A percentile compares a stretch with the other conserved stretches of the same genome.
Conservation (phyloP, 225 moss, liverwort and hornwort genomes). For the Pseudoscleropodium purum region DNA sequence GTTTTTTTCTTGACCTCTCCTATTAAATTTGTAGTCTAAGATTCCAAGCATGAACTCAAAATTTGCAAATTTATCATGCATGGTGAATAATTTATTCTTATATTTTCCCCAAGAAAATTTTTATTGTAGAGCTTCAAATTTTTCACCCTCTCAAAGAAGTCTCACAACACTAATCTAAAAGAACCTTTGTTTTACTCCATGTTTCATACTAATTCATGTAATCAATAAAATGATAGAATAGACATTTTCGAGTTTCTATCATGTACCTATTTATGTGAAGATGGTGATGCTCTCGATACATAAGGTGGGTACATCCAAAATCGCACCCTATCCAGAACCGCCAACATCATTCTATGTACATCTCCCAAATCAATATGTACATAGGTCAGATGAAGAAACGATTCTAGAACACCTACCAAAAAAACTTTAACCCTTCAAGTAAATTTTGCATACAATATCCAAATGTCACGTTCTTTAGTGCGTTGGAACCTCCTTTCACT, state of each 20-base stretch:
- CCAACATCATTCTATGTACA: background rate
- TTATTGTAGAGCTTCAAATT: background rate
- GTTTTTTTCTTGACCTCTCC: background rate
- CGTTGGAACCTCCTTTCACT: background rate
- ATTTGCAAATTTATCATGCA: background rate
- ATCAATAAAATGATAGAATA: background rate
- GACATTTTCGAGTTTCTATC: background rate
- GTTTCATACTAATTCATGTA: background rate
- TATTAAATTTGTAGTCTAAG: background rate
- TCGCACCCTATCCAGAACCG: too few species aligned
- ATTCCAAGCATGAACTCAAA: background rate
- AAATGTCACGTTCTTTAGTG: background rate
- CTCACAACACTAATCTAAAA: background rate
- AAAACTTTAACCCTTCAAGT: background rate
- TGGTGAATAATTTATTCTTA: background rate
- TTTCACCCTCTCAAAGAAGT: background rate
- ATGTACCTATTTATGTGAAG: accelerated
- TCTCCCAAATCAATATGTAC: background rate
- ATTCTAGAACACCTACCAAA: background rate
- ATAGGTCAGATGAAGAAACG: accelerated
- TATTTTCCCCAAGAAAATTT: background rate
- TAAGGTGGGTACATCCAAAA: background rate
- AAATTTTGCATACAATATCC: background rate
- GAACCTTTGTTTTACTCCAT: background rate
- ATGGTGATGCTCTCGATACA: background rate